Percentiles rank a stretch among this genome's conserved stretches.
Conservation (phyloP, 2,329 filamentous ascomycete genomes). For the Sporothrix protearum region DNA sequence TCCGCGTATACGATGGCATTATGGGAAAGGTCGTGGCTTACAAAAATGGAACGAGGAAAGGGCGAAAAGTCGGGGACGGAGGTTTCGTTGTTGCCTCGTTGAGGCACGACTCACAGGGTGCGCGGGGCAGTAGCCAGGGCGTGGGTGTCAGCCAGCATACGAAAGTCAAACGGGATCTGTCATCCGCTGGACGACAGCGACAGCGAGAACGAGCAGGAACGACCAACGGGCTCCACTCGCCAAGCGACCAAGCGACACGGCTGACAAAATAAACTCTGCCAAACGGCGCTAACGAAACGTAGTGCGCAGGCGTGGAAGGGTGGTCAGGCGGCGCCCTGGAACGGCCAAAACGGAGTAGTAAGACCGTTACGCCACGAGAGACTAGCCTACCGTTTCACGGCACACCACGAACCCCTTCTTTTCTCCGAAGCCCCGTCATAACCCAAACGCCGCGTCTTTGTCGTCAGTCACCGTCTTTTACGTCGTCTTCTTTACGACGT, state of each 20-base stretch:
- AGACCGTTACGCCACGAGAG: neutral
- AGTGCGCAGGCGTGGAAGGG: neutral
- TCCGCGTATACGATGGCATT: neutral
- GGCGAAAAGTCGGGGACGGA: slow-evolving; percentile 1
- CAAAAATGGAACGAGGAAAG: neutral
- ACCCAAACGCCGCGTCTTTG: slow-evolving; percentile 4
- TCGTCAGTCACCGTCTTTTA: slow-evolving; percentile 6
- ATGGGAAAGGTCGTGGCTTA: neutral
- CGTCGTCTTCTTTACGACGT: neutral
- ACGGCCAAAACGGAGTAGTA: neutral
- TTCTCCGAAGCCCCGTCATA: slow-evolving; percentile 13
- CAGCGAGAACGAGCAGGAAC: slow-evolving; percentile 6
- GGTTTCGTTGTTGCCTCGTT: neutral
- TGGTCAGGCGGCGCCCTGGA: neutral
- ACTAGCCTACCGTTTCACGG: neutral
- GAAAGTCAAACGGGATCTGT: slow-evolving; percentile 15
- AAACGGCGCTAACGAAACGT: slow-evolving; percentile 14
- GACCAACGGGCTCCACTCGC: neutral
- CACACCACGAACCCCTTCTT: neutral
- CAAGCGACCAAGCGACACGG: slow-evolving; percentile 14
- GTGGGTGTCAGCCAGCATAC: neutral
- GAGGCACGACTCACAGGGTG: slow-evolving; percentile 9
- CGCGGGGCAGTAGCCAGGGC: neutral
- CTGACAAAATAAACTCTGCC: slow-evolving; percentile 22
- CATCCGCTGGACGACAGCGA: slow-evolving; percentile 7